Evolutionary conservation across 2,329 filamentous ascomycete genomes (phyloP).

Genomic region (Calonectria honghensis): DNA sequence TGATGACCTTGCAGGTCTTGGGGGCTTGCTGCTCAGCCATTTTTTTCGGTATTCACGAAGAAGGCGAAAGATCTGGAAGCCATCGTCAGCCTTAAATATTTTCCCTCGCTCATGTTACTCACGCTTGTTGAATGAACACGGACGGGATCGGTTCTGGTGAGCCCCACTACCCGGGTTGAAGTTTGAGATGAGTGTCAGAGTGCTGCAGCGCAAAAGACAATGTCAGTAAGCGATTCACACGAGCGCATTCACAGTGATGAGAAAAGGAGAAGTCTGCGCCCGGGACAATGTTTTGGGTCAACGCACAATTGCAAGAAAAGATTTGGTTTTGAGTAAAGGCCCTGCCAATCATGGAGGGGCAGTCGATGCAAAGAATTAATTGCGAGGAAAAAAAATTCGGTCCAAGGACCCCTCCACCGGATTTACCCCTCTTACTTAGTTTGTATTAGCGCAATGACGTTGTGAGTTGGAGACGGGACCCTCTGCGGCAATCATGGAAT

Average conservation of each 20-base stretch:
- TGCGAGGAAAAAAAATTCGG: conserved; percentile 42
- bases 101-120: conserved; percentile 35
- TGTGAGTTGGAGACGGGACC: conserved; percentile 18
- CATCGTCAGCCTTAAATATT: conserved; percentile 36
- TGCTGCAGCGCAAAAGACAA: conserved; percentile 20
- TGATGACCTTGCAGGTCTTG: conserved; percentile 93
- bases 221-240: conserved; percentile 25
- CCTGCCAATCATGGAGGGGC: conserved; percentile 51
- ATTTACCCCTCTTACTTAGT: conserved; percentile 59
- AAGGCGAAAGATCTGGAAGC: conserved; percentile 3
- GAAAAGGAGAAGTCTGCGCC: conserved; percentile 36
- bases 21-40: conserved; percentile 64
- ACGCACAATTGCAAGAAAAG: conserved; percentile 49
- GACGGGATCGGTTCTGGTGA: conserved; percentile 37
- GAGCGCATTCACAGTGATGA: not conserved
- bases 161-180: conserved; percentile 46
- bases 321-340: conserved; percentile 32
- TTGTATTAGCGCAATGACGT: conserved; percentile 51
- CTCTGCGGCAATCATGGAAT: not conserved
- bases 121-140: conserved; percentile 41
- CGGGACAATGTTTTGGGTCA: conserved; percentile 37
- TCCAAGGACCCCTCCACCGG: conserved; percentile 51
- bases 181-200: conserved; percentile 42
- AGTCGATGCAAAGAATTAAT: conserved; percentile 46
- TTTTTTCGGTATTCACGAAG: conserved; percentile 38